phyloP scores from a whole-genome alignment of 768 basidiomycete species.

The Sarcomyxa edulis region DNA sequence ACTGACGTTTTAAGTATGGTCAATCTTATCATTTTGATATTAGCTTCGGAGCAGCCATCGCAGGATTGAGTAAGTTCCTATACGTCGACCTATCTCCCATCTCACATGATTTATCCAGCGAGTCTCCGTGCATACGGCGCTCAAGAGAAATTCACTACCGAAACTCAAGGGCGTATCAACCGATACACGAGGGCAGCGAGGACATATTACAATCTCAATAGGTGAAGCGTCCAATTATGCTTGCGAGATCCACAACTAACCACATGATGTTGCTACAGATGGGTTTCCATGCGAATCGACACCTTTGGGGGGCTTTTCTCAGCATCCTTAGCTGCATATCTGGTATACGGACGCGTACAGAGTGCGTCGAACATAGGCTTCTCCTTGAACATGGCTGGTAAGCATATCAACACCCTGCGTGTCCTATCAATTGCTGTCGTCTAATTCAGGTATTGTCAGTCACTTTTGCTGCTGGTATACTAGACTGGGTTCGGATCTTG shows the following conservation, averaged over 20 bases:
- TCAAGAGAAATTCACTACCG: constrained; percentile 27
- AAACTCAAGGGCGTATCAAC: constrained; percentile 35
- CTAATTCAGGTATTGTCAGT: constrained; percentile 19
- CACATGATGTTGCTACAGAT: constrained; percentile 23
- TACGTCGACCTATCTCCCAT: background rate
- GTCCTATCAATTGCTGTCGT: constrained; percentile 12
- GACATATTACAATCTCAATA: constrained; percentile 33
- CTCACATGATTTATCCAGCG: constrained; percentile 5
- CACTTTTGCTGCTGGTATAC: constrained; percentile 39
- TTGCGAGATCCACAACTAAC: constrained; percentile 5
- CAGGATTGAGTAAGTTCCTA: constrained; percentile 28
- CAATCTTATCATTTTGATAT: constrained; percentile 7
- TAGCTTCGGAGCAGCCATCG: constrained; percentile 39
- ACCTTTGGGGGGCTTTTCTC: constrained; percentile 41
- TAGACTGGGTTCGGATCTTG: constrained; percentile 27
- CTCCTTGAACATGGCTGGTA: constrained; percentile 33
- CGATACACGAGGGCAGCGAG: constrained; percentile 28
- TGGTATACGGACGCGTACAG: constrained; percentile 29
- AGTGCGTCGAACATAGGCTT: constrained; percentile 28
- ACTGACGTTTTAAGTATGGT: constrained; percentile 20
- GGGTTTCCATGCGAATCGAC: constrained; percentile 35
- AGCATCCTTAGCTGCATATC: constrained; percentile 35
- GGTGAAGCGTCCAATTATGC: constrained; percentile 29
- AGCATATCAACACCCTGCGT: background rate
- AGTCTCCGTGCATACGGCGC: constrained; percentile 48